Evolutionary conservation across 1,284 basidiomycete species (phyloP), one percentile per base, ranked within the genome.

Genomic region (Pulveroboletus sp.): DNA sequence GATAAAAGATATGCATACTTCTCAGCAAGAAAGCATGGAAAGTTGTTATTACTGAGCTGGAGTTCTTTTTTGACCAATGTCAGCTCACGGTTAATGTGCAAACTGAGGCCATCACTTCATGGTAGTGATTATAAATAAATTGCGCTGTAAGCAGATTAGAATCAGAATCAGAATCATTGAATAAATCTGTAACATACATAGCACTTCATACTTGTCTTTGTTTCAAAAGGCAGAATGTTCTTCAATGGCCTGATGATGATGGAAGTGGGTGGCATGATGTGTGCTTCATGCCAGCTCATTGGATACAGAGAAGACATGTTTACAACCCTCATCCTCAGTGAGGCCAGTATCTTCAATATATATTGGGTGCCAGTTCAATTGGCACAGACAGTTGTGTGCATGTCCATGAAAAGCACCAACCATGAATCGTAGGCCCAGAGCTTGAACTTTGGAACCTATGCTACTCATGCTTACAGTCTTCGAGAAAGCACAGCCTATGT

Each of bases 391-490:
- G 29, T 63, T 64, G 52, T 74, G 71, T 0, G 66, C 64, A 40
- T 70, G 66, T 0, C 72, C 62, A 51, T 74, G 73, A 44, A 74
- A 74, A 0, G 62, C 54, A 29, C 58, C 60, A 12, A 64, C 57
- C 49, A 64, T 61, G 0, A 66, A 43, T 0, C 20, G 39, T 2
- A 60, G 15, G 2, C n/a, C 14, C 8, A 56, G 52, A 0, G 28
- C 9, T 1, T 15, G 26, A 0, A 29, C 39, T 22, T 12, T 24
- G 2, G 26, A 9, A 1, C 49, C 39, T 0, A 60, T 2, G 4
- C 3, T 20, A n/a, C 61, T 62, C 18, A 18, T 45, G 0, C 1
- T 9, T 2, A n/a, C 17, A 0, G 54, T 62, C 11, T 20, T 46
- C 0, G 40, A 1, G 3, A 62, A 59, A 0, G 52, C 51, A 20